Conservation (phyloP, 305 asterid genomes). For the Solanum aculeatissimum region DNA sequence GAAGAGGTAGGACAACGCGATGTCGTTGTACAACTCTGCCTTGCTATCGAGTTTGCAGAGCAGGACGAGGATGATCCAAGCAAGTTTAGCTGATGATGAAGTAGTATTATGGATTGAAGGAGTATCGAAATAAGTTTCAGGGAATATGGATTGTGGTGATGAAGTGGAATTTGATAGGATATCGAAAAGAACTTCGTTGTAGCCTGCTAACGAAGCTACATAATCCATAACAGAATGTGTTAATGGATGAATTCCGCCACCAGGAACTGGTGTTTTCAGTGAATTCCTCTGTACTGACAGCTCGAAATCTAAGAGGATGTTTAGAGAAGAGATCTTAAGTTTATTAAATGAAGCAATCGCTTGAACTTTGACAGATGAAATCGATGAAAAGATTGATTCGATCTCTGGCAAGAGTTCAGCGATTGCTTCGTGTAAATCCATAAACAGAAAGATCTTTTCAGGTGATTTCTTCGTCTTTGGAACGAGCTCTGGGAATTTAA, state of each 20-base stretch:
- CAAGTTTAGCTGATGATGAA: constrained; percentile 36
- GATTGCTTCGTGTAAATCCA: constrained; percentile 34
- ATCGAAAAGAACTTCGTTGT: constrained; percentile 28
- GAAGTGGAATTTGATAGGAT: constrained; percentile 13
- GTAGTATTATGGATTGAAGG: not conserved
- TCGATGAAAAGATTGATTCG: constrained; percentile 41
- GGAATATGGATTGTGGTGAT: constrained; percentile 18
- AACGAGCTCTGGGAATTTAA: constrained; percentile 44
- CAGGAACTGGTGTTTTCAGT: constrained; percentile 25
- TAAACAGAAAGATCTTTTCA: constrained; percentile 21
- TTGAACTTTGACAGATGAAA: constrained; percentile 35
- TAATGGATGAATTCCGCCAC: constrained; percentile 61
- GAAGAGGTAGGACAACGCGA: constrained; percentile 45
- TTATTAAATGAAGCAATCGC: constrained; percentile 33
- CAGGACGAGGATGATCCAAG: constrained; percentile 53
- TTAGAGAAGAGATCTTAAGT: constrained; percentile 31
- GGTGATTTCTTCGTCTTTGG: constrained; percentile 38
- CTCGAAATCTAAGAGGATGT: constrained; percentile 35
- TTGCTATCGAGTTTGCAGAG: constrained; percentile 64
- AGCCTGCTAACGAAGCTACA: constrained; percentile 29
- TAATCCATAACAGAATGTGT: constrained; percentile 36
- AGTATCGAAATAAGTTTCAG: constrained; percentile 36
- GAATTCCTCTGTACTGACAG: constrained; percentile 44
- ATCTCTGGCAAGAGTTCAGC: constrained; percentile 46
- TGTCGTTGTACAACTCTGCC: constrained; percentile 38